These are phyloP conservation scores for Nevesoporus exiguus DNA, from an alignment of 768 basidiomycete species.

Conservation along the genomic window DNA sequence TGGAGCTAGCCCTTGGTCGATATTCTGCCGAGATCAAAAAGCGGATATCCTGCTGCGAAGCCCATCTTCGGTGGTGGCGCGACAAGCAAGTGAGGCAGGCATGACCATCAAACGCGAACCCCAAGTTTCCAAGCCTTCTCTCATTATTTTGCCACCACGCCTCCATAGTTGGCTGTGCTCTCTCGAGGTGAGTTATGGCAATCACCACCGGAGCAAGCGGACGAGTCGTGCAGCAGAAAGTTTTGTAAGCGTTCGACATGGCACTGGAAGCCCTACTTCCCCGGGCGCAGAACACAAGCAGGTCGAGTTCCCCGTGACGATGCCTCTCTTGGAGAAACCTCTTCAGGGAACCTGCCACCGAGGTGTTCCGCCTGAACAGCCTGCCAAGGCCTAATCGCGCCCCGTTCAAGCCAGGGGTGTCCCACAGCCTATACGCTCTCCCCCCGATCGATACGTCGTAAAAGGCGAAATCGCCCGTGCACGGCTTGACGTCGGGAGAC, in stretches of 20 bases:
- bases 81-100: conserved; percentile 27
- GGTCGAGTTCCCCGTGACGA: conserved; percentile 18
- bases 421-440: conserved; percentile 24
- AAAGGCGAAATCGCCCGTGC: conserved; percentile 25
- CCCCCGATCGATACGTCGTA: conserved; percentile 26
- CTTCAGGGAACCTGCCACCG: conserved; percentile 11
- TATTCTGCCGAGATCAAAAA: conserved; percentile 11
- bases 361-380: conserved; percentile 7
- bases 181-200: conserved; percentile 38
- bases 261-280: conserved; percentile 16
- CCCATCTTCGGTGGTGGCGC: conserved; percentile 14
- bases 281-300: conserved; percentile 22
- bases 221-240: conserved; percentile 33
- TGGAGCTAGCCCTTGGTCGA: background rate
- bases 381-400: background rate
- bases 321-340: conserved; percentile 32
- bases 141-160: conserved; percentile 33
- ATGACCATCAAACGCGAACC: conserved; percentile 27
- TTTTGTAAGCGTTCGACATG: conserved; percentile 17
- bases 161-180: conserved; percentile 28
- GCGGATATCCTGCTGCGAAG: conserved; percentile 18
- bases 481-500: conserved; percentile 29
- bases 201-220: conserved; percentile 35
- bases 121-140: conserved; percentile 10
- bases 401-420: conserved; percentile 32